Evolutionary conservation across 225 moss, liverwort and hornwort genomes (phyloP).

Genomic region (Polytrichum formosum): DNA sequence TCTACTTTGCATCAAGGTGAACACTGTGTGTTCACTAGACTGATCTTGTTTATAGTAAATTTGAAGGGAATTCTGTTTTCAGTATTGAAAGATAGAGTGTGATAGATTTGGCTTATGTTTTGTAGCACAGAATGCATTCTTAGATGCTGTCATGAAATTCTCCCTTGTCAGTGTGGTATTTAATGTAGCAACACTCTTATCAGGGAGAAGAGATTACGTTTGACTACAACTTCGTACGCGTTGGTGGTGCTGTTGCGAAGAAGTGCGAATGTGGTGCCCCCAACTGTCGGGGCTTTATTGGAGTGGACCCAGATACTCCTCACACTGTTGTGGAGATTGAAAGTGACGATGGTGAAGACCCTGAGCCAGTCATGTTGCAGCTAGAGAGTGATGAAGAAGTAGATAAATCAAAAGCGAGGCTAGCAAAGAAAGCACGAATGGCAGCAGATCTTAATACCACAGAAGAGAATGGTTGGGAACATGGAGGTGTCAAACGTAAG

Average conservation of each 20-base stretch:
- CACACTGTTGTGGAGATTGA: conserved; percentile 79
- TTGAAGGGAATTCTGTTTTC: no score
- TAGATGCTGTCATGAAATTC: no score
- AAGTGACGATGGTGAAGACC: conserved; percentile 86
- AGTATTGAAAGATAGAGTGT: no score
- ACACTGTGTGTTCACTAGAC: no score
- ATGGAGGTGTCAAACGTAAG: conserved; percentile 68
- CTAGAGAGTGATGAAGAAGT: conserved; percentile 66
- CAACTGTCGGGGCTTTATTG: conserved; percentile 84
- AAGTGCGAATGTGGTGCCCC: conserved; percentile 87
- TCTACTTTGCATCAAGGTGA: no score
- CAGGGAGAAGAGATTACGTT: conserved; percentile 94
- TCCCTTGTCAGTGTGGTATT: background rate
- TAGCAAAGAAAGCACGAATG: conserved; percentile 40
- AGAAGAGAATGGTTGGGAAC: conserved; percentile 21
- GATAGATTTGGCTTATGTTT: no score
- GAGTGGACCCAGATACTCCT: conserved; percentile 84
- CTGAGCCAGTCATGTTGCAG: conserved; percentile 76
- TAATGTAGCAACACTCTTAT: background rate
- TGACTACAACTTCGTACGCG: conserved; percentile 89
- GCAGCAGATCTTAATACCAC: conserved; percentile 36
- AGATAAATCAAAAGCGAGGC: conserved; percentile 40
- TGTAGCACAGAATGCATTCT: no score
- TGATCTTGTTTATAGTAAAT: no score
- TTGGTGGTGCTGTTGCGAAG: conserved; percentile 88